phyloP scores from a whole-genome alignment of 2,329 filamentous ascomycete genomes.

The Penicillium thymicola region DNA sequence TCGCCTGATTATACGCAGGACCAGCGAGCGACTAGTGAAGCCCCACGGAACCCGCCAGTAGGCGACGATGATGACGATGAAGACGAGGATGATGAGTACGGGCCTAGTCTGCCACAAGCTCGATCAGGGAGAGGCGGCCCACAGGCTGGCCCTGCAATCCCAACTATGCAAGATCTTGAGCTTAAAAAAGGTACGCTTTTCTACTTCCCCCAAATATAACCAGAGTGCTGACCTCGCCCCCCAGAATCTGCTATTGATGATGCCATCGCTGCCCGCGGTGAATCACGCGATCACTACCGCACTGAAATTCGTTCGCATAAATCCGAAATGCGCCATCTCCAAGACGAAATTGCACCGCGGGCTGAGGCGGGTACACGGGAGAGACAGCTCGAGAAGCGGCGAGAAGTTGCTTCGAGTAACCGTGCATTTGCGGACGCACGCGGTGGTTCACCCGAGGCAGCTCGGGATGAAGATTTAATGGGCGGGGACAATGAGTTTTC shows the following conservation, averaged over 20 bases:
- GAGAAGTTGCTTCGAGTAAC: conserved; percentile 68
- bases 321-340: conserved; percentile 31
- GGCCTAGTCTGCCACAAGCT: conserved; percentile 49
- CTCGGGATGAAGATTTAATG: conserved; percentile 74
- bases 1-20: conserved; percentile 26
- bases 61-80: conserved; percentile 35
- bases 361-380: conserved; percentile 81
- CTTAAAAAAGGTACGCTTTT: conserved; percentile 44
- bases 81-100: conserved; percentile 59
- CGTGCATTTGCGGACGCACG: conserved; percentile 61
- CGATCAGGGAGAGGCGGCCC: conserved; percentile 12
- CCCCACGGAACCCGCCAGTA: conserved; percentile 2
- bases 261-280: conserved; percentile 25
- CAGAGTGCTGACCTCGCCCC: not conserved
- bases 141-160: conserved; percentile 59
- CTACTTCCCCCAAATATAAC: not conserved
- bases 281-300: conserved; percentile 34
- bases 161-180: conserved; percentile 70
- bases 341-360: conserved; percentile 76
- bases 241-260: conserved; percentile 34
- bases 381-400: conserved; percentile 80
- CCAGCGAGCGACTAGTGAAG: conserved; percentile 8
- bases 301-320: conserved; percentile 53
- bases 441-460: conserved; percentile 61
- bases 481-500: conserved; percentile 59